Percentiles rank a stretch among this genome's conserved stretches.
These are phyloP conservation scores for Protomyces inundatus DNA, from an alignment of 1,139 yeast genomes.

Conservation along the genomic window DNA sequence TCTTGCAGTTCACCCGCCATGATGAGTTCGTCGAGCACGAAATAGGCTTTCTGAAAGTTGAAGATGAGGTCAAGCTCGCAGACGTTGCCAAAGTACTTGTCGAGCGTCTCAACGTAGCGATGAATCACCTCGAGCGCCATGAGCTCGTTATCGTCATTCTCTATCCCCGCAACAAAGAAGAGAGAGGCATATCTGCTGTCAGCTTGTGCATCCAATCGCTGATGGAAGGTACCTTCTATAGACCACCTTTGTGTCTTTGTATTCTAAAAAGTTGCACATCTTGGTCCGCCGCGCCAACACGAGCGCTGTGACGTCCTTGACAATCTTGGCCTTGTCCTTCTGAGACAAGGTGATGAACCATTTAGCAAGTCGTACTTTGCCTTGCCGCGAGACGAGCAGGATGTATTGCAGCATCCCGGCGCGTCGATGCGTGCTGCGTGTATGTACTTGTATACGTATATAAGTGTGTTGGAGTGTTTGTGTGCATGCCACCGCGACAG, in stretches of 20 bases:
- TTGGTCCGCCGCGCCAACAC: conserved; percentile 81
- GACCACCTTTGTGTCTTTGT: conserved; percentile 78
- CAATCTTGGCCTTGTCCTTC: conserved; percentile 76
- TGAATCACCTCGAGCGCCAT: conserved; percentile 81
- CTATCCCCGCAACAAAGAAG: conserved; percentile 82
- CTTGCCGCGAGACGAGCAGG: conserved; percentile 83
- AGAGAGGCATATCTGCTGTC: conserved; percentile 63
- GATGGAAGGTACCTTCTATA: conserved; percentile 55
- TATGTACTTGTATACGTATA: not conserved
- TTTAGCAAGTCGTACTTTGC: conserved; percentile 77
- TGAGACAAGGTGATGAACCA: conserved; percentile 83
- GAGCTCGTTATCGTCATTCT: conserved; percentile 78
- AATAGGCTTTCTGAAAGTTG: conserved; percentile 90
- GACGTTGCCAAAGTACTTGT: conserved; percentile 91
- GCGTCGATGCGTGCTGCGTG: not conserved
- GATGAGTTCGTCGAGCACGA: conserved; percentile 80
- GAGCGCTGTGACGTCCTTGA: conserved; percentile 78
- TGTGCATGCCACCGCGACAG: not conserved
- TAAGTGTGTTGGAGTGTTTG: not conserved
- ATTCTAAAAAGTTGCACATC: conserved; percentile 94
- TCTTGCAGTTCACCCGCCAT: conserved; percentile 80
- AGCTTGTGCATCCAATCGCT: not conserved
- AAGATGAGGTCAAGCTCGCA: conserved; percentile 62
- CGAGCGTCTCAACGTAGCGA: conserved; percentile 95
- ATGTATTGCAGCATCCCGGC: conserved; percentile 44